Base-by-base conservation (phyloP, 257 asterid genomes). In the Solanum dulcamara region DNA sequence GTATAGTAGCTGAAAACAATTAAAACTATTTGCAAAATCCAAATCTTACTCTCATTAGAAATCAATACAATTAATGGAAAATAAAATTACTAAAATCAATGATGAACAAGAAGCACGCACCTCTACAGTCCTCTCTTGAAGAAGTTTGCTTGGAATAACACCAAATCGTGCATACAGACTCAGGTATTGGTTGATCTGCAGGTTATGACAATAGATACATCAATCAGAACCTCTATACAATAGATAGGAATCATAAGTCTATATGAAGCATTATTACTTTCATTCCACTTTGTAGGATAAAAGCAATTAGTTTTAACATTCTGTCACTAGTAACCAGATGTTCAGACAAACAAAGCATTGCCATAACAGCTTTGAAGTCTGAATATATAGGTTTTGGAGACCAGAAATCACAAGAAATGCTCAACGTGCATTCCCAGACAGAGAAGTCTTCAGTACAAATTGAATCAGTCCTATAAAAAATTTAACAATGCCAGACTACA, bases 171-270 rank as follows among this genome's bases (percentile, higher is more conserved):
- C 85, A 90, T 93, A 89, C 68, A 96, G 62, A 84, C 85, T 90
- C 35, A 95, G 93, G 87, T 95, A 96, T 84, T 94, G 98, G 89
- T 91, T 90, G 86, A 94, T 92, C 98, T 94, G 94, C 90, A 88
- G 72, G 28, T 83, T 66, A 46, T 28, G 83, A 14, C 28, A 79
- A 48, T n/a, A 26, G 18, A 79, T 79, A 53, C 44, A 79, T 79
- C 60, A 44, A 68, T 1, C 15, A 18, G 14, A 79, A 30, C 83
- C n/a, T 33, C 83, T 28, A 17, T 72, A 46, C 64, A 46, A 44
- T 46, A 28, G 38, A 48, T 28, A 46, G 83, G 64, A 77, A 46
- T 46, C 64, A 46, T 7, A 28, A 14, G 60, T 77, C 62, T 28
- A 8, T 28, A 77, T 48, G 26, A 77, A 79, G 48, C 48, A 5